Base-by-base conservation (phyloP, 2,329 filamentous ascomycete genomes). In the Tolypocladium album region DNA sequence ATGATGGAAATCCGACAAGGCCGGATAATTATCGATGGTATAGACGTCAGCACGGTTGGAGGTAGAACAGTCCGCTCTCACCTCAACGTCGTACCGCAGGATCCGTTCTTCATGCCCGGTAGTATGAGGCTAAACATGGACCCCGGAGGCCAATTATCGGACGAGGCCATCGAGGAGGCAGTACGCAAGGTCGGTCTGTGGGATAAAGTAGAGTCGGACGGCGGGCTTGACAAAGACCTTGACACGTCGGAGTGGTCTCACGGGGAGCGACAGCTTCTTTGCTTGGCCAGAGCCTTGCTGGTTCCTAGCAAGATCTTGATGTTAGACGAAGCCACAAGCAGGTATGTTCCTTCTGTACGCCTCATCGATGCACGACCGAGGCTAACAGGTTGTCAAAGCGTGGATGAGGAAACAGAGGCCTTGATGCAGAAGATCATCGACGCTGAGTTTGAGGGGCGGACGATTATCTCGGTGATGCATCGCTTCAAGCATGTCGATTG, bases 41-140 rank as follows among this genome's bases (percentile, higher is more conserved):
- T 79, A 2, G 75, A 80, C 45, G 61, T 69, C 2, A 58, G 65
- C 0, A 63, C 56, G 1, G 42, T 72, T 1, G 60, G 64, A 0
- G 62, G 66, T 8, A 56, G 65, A 5, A 57, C 60, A 11, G 52
- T 73, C 0, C 66, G 70, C 1, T 60, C 64, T 1, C 59, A 66
- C 3, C 68, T 83, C 5, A 75, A 76, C 24, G 73, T 73, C 1
- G 68, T 83, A 1, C 75, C 82, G 0, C 82, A 84, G 67, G 80
- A 83, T 50, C 72, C 79, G 0, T 76, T 82, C 59, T 73, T 81
- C 13, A 69, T 84, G 15, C 73, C 74, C 2, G 80, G 79, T 1
- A 77, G 71, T 0, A 67, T 84, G 2, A 75, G 79, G 0, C 68
- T 71, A 4, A 85, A 84, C 59, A 69, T 80, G 1, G 79, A 82